phyloP scores from a whole-genome alignment of 1,284 basidiomycete species.

The Ustilago trichophora region DNA sequence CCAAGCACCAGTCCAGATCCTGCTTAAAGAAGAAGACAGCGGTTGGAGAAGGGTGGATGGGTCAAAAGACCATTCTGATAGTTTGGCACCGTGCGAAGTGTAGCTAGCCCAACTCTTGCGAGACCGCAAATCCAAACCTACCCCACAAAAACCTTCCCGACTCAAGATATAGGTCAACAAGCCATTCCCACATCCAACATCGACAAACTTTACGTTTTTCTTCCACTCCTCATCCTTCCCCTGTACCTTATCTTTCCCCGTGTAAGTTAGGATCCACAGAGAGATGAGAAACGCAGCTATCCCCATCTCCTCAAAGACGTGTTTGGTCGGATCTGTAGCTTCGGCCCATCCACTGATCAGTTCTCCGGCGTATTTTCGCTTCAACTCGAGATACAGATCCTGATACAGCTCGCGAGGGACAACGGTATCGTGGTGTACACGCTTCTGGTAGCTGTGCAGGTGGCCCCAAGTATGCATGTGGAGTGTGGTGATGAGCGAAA shows the following conservation, averaged over 20 bases:
- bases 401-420: constrained; percentile 82
- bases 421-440: constrained; percentile 83
- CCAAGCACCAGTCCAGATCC: constrained; percentile 71
- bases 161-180: constrained; percentile 84
- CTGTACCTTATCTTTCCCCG: no score
- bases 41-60: constrained; percentile 8
- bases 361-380: constrained; percentile 75
- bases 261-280: constrained; percentile 78
- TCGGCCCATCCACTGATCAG: constrained; percentile 74
- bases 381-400: constrained; percentile 85
- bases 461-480: constrained; percentile 87
- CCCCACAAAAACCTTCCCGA: constrained; percentile 82
- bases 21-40: no score
- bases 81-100: constrained; percentile 24
- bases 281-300: constrained; percentile 92
- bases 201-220: constrained; percentile 84
- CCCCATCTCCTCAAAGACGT: constrained; percentile 87
- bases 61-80: constrained; percentile 40
- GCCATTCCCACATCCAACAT: constrained; percentile 88
- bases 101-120: constrained; percentile 83
- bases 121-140: constrained; percentile 83
- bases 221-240: constrained; percentile 74
- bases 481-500: constrained; percentile 81
- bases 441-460: constrained; percentile 81
- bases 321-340: constrained; percentile 81